A percentile compares a stretch with the other conserved stretches of the same genome.
These are phyloP conservation scores for Zymoseptoria tritici DNA, from an alignment of 2,329 filamentous ascomycete species.

Conservation along the genomic window DNA sequence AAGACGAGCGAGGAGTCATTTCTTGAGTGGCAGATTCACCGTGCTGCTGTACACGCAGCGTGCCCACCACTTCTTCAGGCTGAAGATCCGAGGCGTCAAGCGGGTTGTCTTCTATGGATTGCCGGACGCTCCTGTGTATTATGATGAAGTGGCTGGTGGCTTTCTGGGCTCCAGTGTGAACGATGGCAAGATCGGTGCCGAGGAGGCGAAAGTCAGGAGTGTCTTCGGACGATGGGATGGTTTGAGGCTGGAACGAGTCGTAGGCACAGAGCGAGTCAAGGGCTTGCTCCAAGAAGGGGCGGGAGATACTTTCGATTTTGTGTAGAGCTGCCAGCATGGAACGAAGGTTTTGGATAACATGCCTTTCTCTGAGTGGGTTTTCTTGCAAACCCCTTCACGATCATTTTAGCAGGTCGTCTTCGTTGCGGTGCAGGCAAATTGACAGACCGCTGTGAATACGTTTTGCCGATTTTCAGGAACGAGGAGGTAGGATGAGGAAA, in stretches of 20 bases:
- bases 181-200: slow-evolving; percentile 49
- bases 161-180: slow-evolving; percentile 52
- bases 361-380: no score
- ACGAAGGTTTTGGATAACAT: no score
- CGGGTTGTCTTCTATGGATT: slow-evolving; percentile 82
- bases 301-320: slow-evolving; percentile 77
- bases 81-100: slow-evolving; percentile 71
- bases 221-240: slow-evolving; percentile 87
- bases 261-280: slow-evolving; percentile 70
- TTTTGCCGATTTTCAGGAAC: no score
- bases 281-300: slow-evolving; percentile 64
- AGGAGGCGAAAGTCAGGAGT: slow-evolving; percentile 44
- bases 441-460: no score
- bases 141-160: slow-evolving; percentile 64
- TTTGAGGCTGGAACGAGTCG: slow-evolving; percentile 79
- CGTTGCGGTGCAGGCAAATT: no score
- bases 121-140: slow-evolving; percentile 81
- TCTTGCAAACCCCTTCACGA: no score
- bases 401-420: no score
- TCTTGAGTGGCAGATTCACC: slow-evolving; percentile 71
- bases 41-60: slow-evolving; percentile 88
- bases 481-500: no score
- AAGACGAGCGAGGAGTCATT: slow-evolving; percentile 78
- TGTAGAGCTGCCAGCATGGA: no score
- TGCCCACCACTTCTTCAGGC: slow-evolving; percentile 94